A percentile compares a stretch with the other conserved stretches of the same genome.
Conservation (phyloP, 2,329 filamentous ascomycete species). For the Aspergillus ruber region DNA sequence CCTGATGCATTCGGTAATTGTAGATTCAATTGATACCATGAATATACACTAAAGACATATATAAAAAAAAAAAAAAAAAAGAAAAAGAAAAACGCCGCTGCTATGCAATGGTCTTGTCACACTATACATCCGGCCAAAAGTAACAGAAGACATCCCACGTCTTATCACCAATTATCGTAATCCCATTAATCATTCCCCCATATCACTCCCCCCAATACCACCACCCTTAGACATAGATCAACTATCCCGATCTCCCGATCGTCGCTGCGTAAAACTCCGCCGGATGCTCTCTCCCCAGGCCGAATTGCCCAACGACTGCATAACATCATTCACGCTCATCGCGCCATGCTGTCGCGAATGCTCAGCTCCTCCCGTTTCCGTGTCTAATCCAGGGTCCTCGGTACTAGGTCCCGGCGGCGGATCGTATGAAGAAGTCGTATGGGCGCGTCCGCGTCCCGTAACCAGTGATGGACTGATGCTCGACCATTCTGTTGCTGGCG, state of each 20-base stretch:
- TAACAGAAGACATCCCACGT: too few relatives aligned
- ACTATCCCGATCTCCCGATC: constrained; percentile 23
- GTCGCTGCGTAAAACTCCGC: constrained; percentile 69
- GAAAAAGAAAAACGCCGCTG: not conserved
- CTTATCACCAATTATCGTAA: not conserved
- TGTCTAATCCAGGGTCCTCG: not conserved
- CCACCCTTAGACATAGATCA: not conserved
- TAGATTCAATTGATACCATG: too few relatives aligned
- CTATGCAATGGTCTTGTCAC: not conserved
- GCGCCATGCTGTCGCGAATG: constrained; percentile 59
- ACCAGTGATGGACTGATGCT: constrained; percentile 47
- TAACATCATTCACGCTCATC: constrained; percentile 69
- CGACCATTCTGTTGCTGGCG: constrained; percentile 42
- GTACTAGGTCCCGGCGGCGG: constrained; percentile 13
- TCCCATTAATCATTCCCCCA: not conserved
- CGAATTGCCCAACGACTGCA: constrained; percentile 80
- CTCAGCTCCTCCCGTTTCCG: constrained; percentile 17
- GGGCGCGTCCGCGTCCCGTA: constrained; percentile 20
- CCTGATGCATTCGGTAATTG: too few relatives aligned
- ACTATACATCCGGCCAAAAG: not conserved
- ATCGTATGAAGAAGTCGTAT: constrained; percentile 25
- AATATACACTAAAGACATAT: not conserved
- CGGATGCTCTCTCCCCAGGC: constrained; percentile 91
- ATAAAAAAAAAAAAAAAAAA: not conserved
- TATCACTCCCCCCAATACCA: not conserved